Evolutionary conservation across 805 yeast genomes (phyloP), one percentile per base, ranked within the genome.

Genomic region (Starmerella floris): DNA sequence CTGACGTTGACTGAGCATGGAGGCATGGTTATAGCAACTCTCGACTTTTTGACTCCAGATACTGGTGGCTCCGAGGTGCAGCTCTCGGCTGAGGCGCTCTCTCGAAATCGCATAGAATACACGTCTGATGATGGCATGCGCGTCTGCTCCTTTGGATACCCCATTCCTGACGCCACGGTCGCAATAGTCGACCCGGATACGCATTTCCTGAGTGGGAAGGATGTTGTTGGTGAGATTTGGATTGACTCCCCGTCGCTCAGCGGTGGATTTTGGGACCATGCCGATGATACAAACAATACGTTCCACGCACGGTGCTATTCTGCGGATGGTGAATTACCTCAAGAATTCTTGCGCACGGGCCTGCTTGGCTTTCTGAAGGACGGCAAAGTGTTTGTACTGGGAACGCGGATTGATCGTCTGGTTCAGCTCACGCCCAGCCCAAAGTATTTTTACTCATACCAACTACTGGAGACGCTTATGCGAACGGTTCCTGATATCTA

Each of bases 121-220:
- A 68, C 79, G 0, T 37, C 76, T 68, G 41, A 70, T 64, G 5
- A 70, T 70, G 41, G 31, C 56, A 52, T 52, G 51, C 61, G 37
- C 39, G 79, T 91, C 0, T 94, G 93, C 16, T 80, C 95, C 0
- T 91, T 88, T 67, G 98, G 98, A 0, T 84, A 70, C 55, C 97
- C 98, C 1, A 60, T 91, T 2, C 95, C 96, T 0, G 95, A 88
- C 63, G 88, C 96, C 0, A 83, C 94, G 0, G 59, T 88, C 26
- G 96, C 96, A 0, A 74, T 91, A 23, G 97, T 91, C 0, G 85
- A 93, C 57, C 97, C 97, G 0, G 97, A 91, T 46, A 83, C 88
- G 45, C 72, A 78, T 30, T 66, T 77, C 2, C 63, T 91, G 16
- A 81, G 83, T 4, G 75, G 77, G 2, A 78, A 72, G 37, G 73